Conservation (phyloP, 495 filamentous ascomycete species). For the Thermochaetoides thermophila region DNA sequence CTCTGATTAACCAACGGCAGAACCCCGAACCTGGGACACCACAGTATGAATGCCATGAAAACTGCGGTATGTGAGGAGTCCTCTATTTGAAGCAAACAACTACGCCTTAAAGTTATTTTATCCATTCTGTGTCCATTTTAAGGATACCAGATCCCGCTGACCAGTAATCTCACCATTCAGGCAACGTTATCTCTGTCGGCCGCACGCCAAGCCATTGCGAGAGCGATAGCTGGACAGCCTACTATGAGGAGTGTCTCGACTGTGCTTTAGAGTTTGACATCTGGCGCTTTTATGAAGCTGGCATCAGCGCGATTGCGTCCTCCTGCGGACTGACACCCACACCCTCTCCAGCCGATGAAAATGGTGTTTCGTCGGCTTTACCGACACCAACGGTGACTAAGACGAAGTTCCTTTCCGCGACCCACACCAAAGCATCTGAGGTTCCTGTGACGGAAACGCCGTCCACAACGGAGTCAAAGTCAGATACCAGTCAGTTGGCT, state of each 20-base stretch:
- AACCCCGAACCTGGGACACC: slow-evolving; percentile 12
- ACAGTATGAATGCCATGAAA: slow-evolving; percentile 11
- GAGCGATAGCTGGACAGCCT: slow-evolving; percentile 20
- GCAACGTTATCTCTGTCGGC: slow-evolving; percentile 5
- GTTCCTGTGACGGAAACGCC: too few relatives aligned
- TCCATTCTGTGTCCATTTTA: too few relatives aligned
- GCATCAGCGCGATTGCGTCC: slow-evolving; percentile 18
- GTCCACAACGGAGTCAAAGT: too few relatives aligned
- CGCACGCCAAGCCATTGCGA: slow-evolving; percentile 21
- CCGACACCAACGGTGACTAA: too few relatives aligned
- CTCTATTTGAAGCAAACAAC: not conserved
- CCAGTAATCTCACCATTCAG: slow-evolving; percentile 5
- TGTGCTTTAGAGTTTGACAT: slow-evolving; percentile 31
- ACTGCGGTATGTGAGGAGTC: slow-evolving; percentile 13
- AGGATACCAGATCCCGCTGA: too few relatives aligned
- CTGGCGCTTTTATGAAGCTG: slow-evolving; percentile 31
- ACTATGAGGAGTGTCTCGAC: slow-evolving; percentile 25
- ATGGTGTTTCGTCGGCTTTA: too few relatives aligned
- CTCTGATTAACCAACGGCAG: too few relatives aligned
- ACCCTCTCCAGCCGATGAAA: slow-evolving; percentile 12
- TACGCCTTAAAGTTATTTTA: not conserved
- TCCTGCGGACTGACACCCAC: slow-evolving; percentile 24
- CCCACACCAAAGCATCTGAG: too few relatives aligned
- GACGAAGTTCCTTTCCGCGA: too few relatives aligned
- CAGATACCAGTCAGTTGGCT: too few relatives aligned